Evolutionary conservation across 2,329 filamentous ascomycete species (phyloP).

Genomic region (Ophiostoma ips): DNA sequence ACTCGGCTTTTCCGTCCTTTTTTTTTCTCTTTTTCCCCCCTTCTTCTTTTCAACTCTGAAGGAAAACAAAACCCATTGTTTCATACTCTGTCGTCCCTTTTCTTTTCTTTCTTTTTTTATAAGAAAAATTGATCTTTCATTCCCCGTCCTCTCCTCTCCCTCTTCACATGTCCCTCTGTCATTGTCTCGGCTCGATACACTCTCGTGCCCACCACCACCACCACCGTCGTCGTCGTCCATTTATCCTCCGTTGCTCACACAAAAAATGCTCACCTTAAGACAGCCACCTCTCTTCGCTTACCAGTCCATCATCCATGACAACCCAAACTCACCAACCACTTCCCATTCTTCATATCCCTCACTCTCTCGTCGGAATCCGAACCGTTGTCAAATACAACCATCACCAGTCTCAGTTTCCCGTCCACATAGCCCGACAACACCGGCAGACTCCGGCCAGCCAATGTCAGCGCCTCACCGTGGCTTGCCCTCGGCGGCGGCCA

Average conservation of each 20-base stretch:
- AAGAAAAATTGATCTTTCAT: too few species aligned
- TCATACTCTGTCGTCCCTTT: too few species aligned
- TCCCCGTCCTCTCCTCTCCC: background rate
- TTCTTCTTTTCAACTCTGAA: too few species aligned
- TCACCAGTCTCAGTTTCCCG: conserved; percentile 27
- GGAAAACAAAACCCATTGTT: too few species aligned
- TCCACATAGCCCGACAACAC: conserved; percentile 28
- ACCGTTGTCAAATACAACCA: too few species aligned
- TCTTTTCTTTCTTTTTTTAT: too few species aligned
- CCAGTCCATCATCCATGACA: conserved; percentile 46
- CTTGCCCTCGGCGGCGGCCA: conserved; percentile 53
- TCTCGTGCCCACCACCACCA: background rate
- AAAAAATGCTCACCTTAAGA: conserved; percentile 48
- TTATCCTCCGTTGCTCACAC: conserved; percentile 15
- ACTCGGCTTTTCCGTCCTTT: background rate
- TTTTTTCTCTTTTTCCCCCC: background rate
- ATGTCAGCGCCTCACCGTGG: conserved; percentile 60
- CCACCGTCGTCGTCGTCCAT: too few species aligned
- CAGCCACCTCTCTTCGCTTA: conserved; percentile 46
- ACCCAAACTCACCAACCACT: conserved; percentile 43
- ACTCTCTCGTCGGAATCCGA: too few species aligned
- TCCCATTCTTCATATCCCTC: conserved; percentile 42
- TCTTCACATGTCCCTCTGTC: background rate
- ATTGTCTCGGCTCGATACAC: background rate
- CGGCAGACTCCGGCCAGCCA: conserved; percentile 24